Evolutionary conservation across 305 asterid species (phyloP).

Genomic region (Fraxinus nigra): DNA sequence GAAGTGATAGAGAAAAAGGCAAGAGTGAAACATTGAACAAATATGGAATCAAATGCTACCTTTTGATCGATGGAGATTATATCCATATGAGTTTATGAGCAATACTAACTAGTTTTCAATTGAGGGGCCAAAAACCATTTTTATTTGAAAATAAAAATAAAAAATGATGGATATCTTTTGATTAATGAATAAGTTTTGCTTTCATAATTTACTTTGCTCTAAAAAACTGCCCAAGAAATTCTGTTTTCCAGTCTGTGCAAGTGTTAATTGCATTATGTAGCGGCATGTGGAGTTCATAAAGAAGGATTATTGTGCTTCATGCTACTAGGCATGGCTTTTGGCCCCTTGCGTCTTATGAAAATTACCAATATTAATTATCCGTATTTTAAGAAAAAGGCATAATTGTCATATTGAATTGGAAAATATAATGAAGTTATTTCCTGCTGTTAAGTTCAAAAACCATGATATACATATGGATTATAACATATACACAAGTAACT

Average conservation of each 20-base stretch:
- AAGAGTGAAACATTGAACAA: neutral
- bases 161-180: neutral
- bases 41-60: neutral
- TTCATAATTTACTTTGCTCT: neutral
- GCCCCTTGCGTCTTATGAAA: neutral
- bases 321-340: neutral
- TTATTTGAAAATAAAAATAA: neutral
- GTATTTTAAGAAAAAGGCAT: neutral
- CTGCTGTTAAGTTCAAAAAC: neutral
- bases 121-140: neutral
- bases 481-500: neutral
- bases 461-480: neutral
- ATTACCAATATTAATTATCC: neutral
- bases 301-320: neutral
- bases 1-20: neutral
- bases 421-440: neutral
- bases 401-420: neutral
- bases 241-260: neutral
- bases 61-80: neutral
- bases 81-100: neutral
- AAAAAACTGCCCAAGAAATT: neutral
- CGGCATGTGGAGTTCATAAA: neutral
- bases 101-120: neutral
- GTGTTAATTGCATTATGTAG: neutral
- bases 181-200: neutral